Evolutionary conservation across 1,284 basidiomycete species (phyloP).

Genomic region (Testicularia cyperi): DNA sequence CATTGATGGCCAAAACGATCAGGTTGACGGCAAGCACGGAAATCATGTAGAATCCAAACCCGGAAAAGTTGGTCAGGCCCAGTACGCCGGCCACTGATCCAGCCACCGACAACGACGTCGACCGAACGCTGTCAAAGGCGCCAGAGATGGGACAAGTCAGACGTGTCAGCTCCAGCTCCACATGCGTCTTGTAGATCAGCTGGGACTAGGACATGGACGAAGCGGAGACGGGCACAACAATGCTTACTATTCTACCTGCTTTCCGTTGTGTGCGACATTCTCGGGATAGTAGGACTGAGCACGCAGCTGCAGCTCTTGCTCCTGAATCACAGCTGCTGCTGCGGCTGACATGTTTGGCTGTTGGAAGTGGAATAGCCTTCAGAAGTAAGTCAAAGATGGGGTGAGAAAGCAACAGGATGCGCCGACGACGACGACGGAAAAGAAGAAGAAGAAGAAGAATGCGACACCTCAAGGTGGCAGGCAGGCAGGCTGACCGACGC

Average conservation of each 20-base stretch:
- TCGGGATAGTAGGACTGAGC: slow-evolving; percentile 47
- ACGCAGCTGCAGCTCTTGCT: slow-evolving; percentile 32
- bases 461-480: no score
- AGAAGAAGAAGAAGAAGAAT: no score
- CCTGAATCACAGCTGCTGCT: slow-evolving; percentile 25
- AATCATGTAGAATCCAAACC: slow-evolving; percentile 51
- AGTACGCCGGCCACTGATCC: slow-evolving; percentile 50
- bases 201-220: no score
- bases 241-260: slow-evolving; percentile 52
- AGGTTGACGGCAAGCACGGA: slow-evolving; percentile 45
- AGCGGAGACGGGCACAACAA: no score
- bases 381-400: no score
- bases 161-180: no score
- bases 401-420: no score
- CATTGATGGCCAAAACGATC: slow-evolving; percentile 41
- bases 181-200: no score
- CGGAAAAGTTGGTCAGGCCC: slow-evolving; percentile 53
- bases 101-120: slow-evolving; percentile 47
- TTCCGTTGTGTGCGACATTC: slow-evolving; percentile 48
- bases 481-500: no score
- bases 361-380: no score
- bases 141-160: no score
- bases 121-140: slow-evolving; percentile 42
- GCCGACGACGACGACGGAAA: no score
- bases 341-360: slow-evolving; percentile 21